Evolutionary conservation across 441 rosid genomes (phyloP), one percentile per base, ranked within the genome.

Genomic region (Erodium texanum): DNA sequence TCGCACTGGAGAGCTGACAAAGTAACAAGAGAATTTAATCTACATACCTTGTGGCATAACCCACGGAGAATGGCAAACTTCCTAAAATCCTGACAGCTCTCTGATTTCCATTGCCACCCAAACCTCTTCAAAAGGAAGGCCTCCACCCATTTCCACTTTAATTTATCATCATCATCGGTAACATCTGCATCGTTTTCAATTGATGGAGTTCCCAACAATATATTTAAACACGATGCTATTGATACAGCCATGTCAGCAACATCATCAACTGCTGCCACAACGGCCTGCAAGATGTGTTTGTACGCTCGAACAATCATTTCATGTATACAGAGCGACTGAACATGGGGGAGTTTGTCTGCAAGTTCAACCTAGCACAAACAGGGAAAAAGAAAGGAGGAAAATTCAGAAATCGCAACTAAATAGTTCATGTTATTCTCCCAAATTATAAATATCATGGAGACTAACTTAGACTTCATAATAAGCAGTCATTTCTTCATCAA

Each of bases 281-380:
- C 92, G 50, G 92, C 86, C 77, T 84, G 92, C 73, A 88, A 77
- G 70, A 88, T 81, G 77, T 88, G 95, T 80, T 88, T 88, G 75
- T 88, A 86, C 48, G 95, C 89, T 65, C 92, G 89, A 77, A 88
- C 82, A 75, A 88, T 79, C 92, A 88, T 88, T 82, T 88, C 95
- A 74, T 86, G 90, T 66, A 85, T 77, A 74, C 95, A 88, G 78
- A 88, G 86, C 36, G 89, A 88, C 75, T 86, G 91, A 74, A 88
- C 94, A 73, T 88, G 94, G 72, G 95, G 92, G 45, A 88, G 86
- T 73, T 86, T 88, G 41, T 86, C 95, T 58, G 92, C 88, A 62
- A 88, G 84, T 72, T 86, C 95, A 69, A 88, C 95, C 95, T 88
- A 77, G 65, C 54, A 77, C 36, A 27, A 69, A 50, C 5, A 43